Evolutionary conservation across 805 yeast species (phyloP).

Genomic region (Clavispora phyllophila): DNA sequence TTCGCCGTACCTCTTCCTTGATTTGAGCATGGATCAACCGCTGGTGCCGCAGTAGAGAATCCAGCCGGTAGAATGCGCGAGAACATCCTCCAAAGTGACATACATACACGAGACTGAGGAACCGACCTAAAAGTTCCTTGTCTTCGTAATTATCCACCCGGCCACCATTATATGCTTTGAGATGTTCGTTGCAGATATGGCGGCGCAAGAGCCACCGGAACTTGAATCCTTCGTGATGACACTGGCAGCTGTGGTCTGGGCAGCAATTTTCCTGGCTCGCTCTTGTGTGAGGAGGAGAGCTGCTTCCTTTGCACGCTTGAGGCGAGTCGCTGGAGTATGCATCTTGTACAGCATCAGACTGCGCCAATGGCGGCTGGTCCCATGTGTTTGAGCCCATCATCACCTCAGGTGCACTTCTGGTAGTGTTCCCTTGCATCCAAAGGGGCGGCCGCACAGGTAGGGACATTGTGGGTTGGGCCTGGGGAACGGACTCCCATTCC

Average conservation of each 20-base stretch:
- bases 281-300: neutral
- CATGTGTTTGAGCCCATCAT: neutral
- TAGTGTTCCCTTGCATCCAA: neutral
- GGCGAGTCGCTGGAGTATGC: neutral
- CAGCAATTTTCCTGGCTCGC: slow-evolving; percentile 8
- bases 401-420: neutral
- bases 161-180: slow-evolving; percentile 10
- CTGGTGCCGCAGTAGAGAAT: slow-evolving; percentile 12
- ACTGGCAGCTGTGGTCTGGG: slow-evolving; percentile 12
- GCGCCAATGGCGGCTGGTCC: neutral
- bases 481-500: neutral
- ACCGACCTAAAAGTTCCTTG: neutral
- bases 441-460: neutral
- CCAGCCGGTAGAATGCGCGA: slow-evolving; percentile 18
- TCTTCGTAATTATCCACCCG: neutral
- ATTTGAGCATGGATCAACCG: neutral
- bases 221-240: slow-evolving; percentile 11
- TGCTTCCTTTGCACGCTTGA: neutral
- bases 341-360: neutral
- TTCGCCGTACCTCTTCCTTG: neutral
- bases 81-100: slow-evolving; percentile 10
- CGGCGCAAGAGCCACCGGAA: slow-evolving; percentile 13
- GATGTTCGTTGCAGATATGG: slow-evolving; percentile 14
- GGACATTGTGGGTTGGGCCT: neutral
- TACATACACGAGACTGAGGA: slow-evolving; percentile 13